Conservation (phyloP, 441 rosid species). For the Syzygium syzygioides region DNA sequence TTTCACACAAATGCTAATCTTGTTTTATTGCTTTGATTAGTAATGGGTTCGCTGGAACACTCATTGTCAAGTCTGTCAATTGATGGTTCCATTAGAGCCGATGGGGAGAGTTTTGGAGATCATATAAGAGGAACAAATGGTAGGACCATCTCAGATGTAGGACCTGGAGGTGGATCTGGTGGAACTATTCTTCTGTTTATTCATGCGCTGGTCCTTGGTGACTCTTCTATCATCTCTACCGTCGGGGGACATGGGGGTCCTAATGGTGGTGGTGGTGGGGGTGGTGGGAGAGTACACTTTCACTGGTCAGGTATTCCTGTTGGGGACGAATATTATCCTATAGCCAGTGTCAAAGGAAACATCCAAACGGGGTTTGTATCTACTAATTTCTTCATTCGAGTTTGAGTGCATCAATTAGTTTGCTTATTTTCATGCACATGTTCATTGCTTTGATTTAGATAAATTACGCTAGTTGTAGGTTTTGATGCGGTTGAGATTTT, state of each 20-base stretch:
- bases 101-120: constrained; percentile 76
- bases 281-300: constrained; percentile 95
- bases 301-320: constrained; percentile 83
- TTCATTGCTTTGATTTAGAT: neutral
- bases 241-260: constrained; percentile 84
- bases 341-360: constrained; percentile 79
- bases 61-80: constrained; percentile 70
- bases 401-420: neutral
- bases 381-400: neutral
- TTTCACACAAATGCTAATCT: neutral
- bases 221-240: constrained; percentile 55
- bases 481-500: neutral
- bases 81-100: constrained; percentile 72
- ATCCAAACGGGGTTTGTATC: constrained; percentile 55
- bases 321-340: constrained; percentile 71
- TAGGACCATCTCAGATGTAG: constrained; percentile 31
- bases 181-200: constrained; percentile 84
- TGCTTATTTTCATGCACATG: neutral
- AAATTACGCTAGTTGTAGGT: neutral
- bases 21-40: constrained; percentile 34
- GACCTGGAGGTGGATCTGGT: constrained; percentile 98
- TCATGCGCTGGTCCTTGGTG: constrained; percentile 40
- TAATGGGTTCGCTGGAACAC: constrained; percentile 92
- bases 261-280: constrained; percentile 88
- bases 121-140: constrained; percentile 25